Evolutionary conservation across 2,329 filamentous ascomycete species (phyloP), one percentile per base, ranked within the genome.

Genomic region (Zalaria obscura): DNA sequence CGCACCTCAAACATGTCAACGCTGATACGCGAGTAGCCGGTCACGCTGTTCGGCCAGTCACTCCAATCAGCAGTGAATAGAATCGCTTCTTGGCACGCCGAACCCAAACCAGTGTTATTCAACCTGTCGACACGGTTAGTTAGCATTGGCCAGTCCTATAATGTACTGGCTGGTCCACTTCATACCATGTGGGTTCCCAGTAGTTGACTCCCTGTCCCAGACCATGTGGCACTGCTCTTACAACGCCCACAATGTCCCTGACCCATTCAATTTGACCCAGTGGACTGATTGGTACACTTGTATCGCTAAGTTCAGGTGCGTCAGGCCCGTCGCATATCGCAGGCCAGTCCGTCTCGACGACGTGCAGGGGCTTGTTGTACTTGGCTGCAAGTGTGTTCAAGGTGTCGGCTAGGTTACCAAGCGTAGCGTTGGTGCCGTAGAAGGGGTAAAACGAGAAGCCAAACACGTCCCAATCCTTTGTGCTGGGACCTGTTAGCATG

Each of bases 321-420:
- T 39, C 40, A n/a, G 42, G 27, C 1, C 50, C 49, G 9, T 39
- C 40, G 45, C 55, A 58, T 9, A 50, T 42, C 26, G 47, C 48
- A 7, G 55, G 55, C 52, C 53, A 58, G 35, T 57, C 50, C 7
- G 55, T 58, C 47, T 58, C 55, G 3, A 54, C 55, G 11, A 58
- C 49, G 40, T 57, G 53, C 8, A 57, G 45, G 5, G 55, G 54
- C 46, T 59, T 59, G 10, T 45, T 42, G 44, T 58, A 59, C 33
- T 49, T 49, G 9, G 42, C 45, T 5, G 54, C 54, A 3, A 59
- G 38, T 7, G 47, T 47, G 6, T 48, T 49, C 34, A 59, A 39
- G 4, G 47, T 45, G 1, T 38, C 48, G 27, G 50, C 47, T 31
- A 59, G 44, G 34, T 54, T 56, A 2, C 38, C 42, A 26, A 56